Evolutionary conservation across 2,329 filamentous ascomycete species (phyloP), one percentile per base, ranked within the genome.

Genomic region (Shiraia bambusicola): DNA sequence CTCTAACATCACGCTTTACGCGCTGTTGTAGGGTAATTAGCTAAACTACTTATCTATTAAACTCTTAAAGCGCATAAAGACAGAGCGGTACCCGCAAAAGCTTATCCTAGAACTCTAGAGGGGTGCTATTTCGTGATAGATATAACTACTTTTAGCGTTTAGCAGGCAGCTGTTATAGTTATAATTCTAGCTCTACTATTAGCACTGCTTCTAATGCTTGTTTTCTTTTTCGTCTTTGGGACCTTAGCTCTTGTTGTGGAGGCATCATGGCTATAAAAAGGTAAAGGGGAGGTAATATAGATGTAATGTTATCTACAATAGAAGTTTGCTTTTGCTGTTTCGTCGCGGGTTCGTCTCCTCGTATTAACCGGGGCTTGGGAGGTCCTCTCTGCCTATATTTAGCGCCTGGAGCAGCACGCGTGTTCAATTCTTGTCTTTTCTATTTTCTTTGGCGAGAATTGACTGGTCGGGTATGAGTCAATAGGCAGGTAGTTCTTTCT

Each of bases 101-200:
- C 24, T 40, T 47, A 39, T 47, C 44, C 44, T 34, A 47, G 39
- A 42, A 46, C 32, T 46, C 42, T 13, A 32, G 42, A n/a, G 44
- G 38, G 10, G 44, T 47, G 25, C 40, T 47, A 35, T 25, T 33
- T 27, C 26, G 33, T 17, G 31, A 33, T 35, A 16, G 26, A 30
- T 26, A 30, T 19, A 31, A 36, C 33, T 19, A 27, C 35, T 40
- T 44, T 36, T 42, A 38, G 35, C 39, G 34, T 47, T 49, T 47
- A 27, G 31, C 17, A 27, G 46, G 14, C 26, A 19, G 34, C 43
- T 35, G 44, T 22, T 42, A 24, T 29, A 37, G n/a, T n/a, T n/a
- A n/a, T n/a, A n/a, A n/a, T n/a, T n/a, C n/a, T n/a, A n/a, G n/a
- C n/a, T n/a, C n/a, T n/a, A n/a, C n/a, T n/a, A n/a, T n/a, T n/a